Base-by-base conservation (phyloP, 116 monocot genomes). In the Dioscorea cayenensis region DNA sequence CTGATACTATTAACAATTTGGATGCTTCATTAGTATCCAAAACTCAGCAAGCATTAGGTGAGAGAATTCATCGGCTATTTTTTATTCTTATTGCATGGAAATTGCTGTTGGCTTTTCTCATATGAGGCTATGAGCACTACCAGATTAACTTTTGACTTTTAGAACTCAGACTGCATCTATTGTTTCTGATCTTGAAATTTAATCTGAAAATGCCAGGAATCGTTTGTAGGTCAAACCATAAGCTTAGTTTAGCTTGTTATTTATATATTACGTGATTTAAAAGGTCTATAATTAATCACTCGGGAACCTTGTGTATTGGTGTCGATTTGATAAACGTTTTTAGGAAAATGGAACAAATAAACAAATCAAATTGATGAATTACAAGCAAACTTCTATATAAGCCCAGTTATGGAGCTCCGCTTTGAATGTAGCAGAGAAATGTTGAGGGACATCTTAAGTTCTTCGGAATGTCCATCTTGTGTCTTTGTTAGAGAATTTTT, bases 11-110 rank as follows among this genome's bases (percentile, higher is more conserved):
- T 27, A 77, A 19, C 37, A 71, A 66, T 63, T 63, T 63, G 16
- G 74, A 79, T 51, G 3, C 74, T 50, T 51, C 25, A 49, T 32
- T 73, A 22, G 65, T 69, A 69, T 76, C 87, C 50, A 79, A 73
- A 25, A 66, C 51, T 3, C 81, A 81, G 66, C 69, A 66, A 68
- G 52, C 77, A 75, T 63, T 84, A 79, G 85, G 86, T 90, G 29
- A 72, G 52, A 76, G n/a, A 9, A 14, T 66, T 16, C 66, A 17
- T 65, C 50, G 36, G 49, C 10, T 48, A 65, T 27, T 66, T 0
- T 28, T 27, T 16, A 16, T 36, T 66, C 38, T 58, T 67, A 17
- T 37, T 4, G 12, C 32, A 32, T 32, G 32, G 12, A 22, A 35
- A 29, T 65, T 35, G 65, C 25, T 20, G 23, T 20, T n/a, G 20